Evolutionary conservation across 148 eudicot genomes (phyloP), one percentile per base, ranked within the genome.

Genomic region (Camellia sinensis): DNA sequence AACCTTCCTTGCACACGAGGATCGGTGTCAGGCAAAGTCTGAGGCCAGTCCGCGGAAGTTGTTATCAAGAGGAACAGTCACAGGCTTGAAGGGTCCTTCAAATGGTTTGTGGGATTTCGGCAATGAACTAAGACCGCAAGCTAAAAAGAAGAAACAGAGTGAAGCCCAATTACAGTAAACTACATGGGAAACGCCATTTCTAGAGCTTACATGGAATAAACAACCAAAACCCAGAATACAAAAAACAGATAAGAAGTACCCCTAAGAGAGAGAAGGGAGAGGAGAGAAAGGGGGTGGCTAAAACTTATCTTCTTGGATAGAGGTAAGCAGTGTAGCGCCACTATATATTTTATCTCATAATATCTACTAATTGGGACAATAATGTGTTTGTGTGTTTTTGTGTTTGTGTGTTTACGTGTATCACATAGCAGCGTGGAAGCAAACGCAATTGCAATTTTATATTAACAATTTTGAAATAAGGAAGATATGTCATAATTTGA

Each of bases 71-170:
- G 94, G 89, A 18, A 93, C 90, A 0, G 97, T 95, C 8, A 95
- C 91, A 13, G 97, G 97, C 85, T 81, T 70, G 69, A 92, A 93
- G 5, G 99, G 99, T 14, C 99, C 99, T 50, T 95, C 93, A n/a
- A 11, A 93, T 90, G 14, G 99, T 93, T 11, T 92, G 89, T 53
- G 88, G 92, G 66, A 94, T 75, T 48, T 5, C 7, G 0, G 82
- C 88, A n/a, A 72, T 21, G 5, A 76, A 67, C 79, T 0, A 12
- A 22, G 4, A 67, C 75, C n/a, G n/a, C 40, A 84, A 60, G 17
- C 67, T 59, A 78, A 80, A 0, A 19, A 79, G 2, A 10, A 54
- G 0, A 54, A 79, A 19, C 61, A 62, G 53, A 52, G 10, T n/a
- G 29, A 68, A 65, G 5, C 48, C 70, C 78, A 74, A 17, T 80